Conservation (phyloP, 2,329 filamentous ascomycete species). For the Monilinia aucupariae region DNA sequence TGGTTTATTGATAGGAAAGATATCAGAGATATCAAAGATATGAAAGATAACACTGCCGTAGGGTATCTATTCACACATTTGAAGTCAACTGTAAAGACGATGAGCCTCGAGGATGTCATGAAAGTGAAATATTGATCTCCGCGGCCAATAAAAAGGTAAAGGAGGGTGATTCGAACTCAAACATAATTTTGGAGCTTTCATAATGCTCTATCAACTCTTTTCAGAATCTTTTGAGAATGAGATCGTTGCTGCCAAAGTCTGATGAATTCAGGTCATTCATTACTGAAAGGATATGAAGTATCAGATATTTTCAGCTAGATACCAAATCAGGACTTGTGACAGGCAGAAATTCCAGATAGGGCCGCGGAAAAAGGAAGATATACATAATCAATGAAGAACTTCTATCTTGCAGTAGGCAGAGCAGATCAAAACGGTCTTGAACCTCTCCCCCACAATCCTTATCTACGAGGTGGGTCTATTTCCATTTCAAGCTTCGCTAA, state of each 20-base stretch:
- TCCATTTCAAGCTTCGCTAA: conserved; percentile 1
- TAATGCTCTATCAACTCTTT: not conserved
- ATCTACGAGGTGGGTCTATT: not conserved
- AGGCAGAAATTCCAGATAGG: not conserved
- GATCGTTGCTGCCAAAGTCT: not conserved
- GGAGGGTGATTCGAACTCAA: not conserved
- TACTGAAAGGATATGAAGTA: not conserved
- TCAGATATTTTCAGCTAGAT: not conserved
- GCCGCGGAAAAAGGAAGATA: conserved; percentile 13
- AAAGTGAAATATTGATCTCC: conserved; percentile 3
- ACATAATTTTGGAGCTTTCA: not conserved
- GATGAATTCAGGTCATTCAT: not conserved
- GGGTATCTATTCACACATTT: not conserved
- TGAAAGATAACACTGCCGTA: conserved; percentile 4
- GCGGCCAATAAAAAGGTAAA: not conserved
- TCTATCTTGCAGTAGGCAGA: not conserved
- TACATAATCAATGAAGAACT: not conserved
- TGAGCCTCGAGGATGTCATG: not conserved
- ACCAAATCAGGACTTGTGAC: not conserved
- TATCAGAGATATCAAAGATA: conserved; percentile 2
- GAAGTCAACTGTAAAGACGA: conserved; percentile 2
- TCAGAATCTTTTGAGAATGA: not conserved
- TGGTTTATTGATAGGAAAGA: not conserved
- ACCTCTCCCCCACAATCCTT: conserved; percentile 6
- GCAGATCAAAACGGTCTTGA: not conserved